Conservation (phyloP, 2,329 filamentous ascomycete species). For the Cylindrodendrum hubeiense region DNA sequence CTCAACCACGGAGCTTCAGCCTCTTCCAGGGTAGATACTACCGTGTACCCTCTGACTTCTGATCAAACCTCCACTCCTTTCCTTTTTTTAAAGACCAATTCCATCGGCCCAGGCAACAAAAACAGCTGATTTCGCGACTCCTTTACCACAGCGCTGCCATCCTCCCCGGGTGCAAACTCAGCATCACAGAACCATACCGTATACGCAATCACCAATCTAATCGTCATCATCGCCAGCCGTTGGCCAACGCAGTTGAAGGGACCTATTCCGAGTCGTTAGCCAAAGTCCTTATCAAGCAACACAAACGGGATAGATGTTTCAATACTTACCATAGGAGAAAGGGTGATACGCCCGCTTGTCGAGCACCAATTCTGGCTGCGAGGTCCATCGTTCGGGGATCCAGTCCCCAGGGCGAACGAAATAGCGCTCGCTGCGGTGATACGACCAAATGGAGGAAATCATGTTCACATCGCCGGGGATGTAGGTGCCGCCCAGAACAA, state of each 20-base stretch:
- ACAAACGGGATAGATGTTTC: not conserved
- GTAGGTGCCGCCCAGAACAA: constrained; percentile 39
- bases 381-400: constrained; percentile 10
- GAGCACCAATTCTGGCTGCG: not conserved
- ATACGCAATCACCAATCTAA: constrained; percentile 10
- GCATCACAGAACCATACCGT: constrained; percentile 3
- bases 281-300: not conserved
- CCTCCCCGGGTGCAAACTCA: constrained; percentile 4
- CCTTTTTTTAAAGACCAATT: constrained; percentile 1
- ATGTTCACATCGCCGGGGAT: constrained; percentile 41
- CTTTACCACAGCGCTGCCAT: not conserved
- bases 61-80: not conserved
- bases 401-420: not conserved
- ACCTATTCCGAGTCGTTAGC: not conserved
- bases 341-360: constrained; percentile 10
- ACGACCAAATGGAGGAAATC: constrained; percentile 2
- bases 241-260: constrained; percentile 8
- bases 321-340: not conserved
- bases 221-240: not conserved
- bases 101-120: not conserved
- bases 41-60: too few relatives aligned
- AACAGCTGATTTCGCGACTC: not conserved
- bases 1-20: too few relatives aligned
- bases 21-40: too few relatives aligned
- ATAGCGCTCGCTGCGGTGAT: constrained; percentile 3